Percentiles rank a stretch among this genome's conserved stretches.
These are phyloP conservation scores for Aspergillus carlsbadensis DNA, from an alignment of 495 filamentous ascomycete genomes.

Conservation along the genomic window DNA sequence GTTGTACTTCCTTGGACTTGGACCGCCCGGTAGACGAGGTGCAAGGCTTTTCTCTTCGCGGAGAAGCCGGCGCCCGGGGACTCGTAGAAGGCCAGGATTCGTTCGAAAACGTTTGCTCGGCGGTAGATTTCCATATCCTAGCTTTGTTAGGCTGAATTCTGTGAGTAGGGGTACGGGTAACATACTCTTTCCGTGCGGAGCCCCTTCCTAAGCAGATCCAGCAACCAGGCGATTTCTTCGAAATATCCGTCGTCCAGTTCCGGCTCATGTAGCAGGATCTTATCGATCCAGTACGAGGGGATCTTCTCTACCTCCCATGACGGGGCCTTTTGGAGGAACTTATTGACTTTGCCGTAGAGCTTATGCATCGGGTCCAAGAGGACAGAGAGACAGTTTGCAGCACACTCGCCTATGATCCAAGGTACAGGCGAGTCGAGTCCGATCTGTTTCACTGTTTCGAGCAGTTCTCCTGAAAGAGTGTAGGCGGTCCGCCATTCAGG, in stretches of 20 bases:
- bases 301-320: slow-evolving; percentile 71
- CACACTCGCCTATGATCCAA: slow-evolving; percentile 70
- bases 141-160: neutral
- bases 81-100: slow-evolving; percentile 67
- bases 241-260: slow-evolving; percentile 72
- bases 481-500: slow-evolving; percentile 73
- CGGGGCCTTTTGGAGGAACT: slow-evolving; percentile 74
- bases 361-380: slow-evolving; percentile 75
- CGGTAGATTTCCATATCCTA: slow-evolving; percentile 84
- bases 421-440: slow-evolving; percentile 62
- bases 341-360: slow-evolving; percentile 85
- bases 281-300: slow-evolving; percentile 70
- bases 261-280: slow-evolving; percentile 67
- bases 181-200: slow-evolving; percentile 57
- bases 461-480: slow-evolving; percentile 72
- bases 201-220: slow-evolving; percentile 71
- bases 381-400: slow-evolving; percentile 64
- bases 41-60: slow-evolving; percentile 65
- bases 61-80: slow-evolving; percentile 61
- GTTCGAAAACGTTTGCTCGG: slow-evolving; percentile 74
- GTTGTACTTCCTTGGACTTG: slow-evolving; percentile 80
- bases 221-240: slow-evolving; percentile 75
- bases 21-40: slow-evolving; percentile 70
- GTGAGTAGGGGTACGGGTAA: neutral
- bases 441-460: slow-evolving; percentile 62